Evolutionary conservation across 1,284 basidiomycete genomes (phyloP).

Genomic region (Trichosporon coremiiforme): DNA sequence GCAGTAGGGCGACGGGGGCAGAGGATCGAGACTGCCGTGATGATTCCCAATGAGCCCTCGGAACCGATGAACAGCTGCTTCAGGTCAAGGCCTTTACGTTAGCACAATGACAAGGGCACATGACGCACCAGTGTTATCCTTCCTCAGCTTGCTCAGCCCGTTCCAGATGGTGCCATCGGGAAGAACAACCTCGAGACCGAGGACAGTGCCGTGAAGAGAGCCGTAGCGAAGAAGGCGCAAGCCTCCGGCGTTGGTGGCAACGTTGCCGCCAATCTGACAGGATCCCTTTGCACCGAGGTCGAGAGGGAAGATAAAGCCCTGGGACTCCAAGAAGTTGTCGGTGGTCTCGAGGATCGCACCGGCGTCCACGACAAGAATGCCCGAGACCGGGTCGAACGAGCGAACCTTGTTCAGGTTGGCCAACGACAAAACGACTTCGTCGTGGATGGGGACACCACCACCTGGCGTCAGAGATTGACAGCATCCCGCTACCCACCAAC

Average conservation of each 20-base stretch:
- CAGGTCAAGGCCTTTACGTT: slow-evolving; percentile 80
- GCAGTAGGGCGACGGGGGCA: slow-evolving; percentile 84
- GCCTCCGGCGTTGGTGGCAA: slow-evolving; percentile 97
- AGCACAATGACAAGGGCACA: too few relatives aligned
- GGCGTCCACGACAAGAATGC: slow-evolving; percentile 70
- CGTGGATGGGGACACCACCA: slow-evolving; percentile 84
- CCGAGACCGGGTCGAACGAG: slow-evolving; percentile 87
- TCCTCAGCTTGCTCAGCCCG: slow-evolving; percentile 75
- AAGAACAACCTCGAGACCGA: slow-evolving; percentile 97
- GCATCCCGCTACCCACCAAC: slow-evolving; percentile 61
- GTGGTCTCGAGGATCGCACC: slow-evolving; percentile 93
- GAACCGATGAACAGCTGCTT: slow-evolving; percentile 99
- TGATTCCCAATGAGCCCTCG: slow-evolving; percentile 92
- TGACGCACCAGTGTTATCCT: slow-evolving; percentile 89
- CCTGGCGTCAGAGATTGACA: slow-evolving; percentile 57
- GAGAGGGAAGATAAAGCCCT: slow-evolving; percentile 95
- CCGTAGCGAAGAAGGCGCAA: slow-evolving; percentile 92
- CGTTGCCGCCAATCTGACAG: slow-evolving; percentile 98
- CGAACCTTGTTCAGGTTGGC: slow-evolving; percentile 82
- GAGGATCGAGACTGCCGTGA: slow-evolving; percentile 93
- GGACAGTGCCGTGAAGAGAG: slow-evolving; percentile 89
- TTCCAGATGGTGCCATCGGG: slow-evolving; percentile 95
- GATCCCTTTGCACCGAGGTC: slow-evolving; percentile 98
- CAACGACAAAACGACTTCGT: slow-evolving; percentile 86
- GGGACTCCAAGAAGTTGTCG: slow-evolving; percentile 80